A percentile compares a stretch with the other conserved stretches of the same genome.
Conservation (phyloP, 2,329 filamentous ascomycete genomes). For the Aspergillus carbonarius region DNA sequence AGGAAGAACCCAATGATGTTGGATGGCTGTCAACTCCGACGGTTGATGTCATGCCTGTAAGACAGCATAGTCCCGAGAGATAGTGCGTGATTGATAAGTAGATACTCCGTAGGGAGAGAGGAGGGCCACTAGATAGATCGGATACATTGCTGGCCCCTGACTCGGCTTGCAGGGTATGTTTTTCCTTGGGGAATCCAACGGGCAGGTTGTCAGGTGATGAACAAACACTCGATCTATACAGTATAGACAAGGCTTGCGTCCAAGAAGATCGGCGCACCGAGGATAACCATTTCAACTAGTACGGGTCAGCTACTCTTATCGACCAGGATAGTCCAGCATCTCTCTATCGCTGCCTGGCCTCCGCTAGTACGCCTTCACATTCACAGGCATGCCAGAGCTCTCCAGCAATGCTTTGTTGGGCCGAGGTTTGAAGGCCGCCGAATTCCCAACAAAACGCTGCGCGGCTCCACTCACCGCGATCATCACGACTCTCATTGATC, state of each 20-base stretch:
- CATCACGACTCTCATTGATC: slow-evolving; percentile 4
- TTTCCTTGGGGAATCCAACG: neutral
- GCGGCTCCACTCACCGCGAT: slow-evolving; percentile 14
- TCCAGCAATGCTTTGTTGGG: slow-evolving; percentile 11
- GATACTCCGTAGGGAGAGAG: neutral
- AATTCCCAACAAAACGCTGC: slow-evolving; percentile 18
- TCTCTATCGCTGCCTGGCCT: too few relatives aligned
- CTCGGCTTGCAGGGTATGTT: too few relatives aligned
- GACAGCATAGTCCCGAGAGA: neutral
- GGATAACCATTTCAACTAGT: too few relatives aligned
- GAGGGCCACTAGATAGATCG: neutral
- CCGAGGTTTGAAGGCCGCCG: slow-evolving; percentile 12
- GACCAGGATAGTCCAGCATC: too few relatives aligned
- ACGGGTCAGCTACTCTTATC: neutral
- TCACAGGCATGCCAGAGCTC: slow-evolving; percentile 9
- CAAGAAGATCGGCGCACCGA: too few relatives aligned
- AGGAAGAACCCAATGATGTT: neutral
- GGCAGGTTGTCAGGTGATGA: too few relatives aligned
- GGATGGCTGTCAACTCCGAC: neutral
- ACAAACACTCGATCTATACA: too few relatives aligned
- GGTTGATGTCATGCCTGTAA: neutral
- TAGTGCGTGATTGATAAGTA: neutral
- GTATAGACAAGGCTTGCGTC: too few relatives aligned
- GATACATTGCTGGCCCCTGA: neutral
- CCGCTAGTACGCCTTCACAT: neutral